Evolutionary conservation across 352 stramenopile genomes (phyloP).

Genomic region (Globisporangium spinosum): DNA sequence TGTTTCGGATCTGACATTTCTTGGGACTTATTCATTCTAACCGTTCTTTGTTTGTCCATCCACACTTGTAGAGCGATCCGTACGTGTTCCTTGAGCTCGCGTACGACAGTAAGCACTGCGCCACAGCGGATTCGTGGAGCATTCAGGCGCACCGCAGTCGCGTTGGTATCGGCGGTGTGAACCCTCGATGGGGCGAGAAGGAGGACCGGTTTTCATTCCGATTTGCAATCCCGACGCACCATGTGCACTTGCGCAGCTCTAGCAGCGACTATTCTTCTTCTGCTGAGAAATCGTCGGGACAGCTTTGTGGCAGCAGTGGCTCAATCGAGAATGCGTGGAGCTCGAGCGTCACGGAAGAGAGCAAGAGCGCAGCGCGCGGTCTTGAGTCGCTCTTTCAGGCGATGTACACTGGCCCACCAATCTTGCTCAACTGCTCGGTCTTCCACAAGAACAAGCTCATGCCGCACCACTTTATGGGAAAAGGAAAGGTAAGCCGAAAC

Average conservation of each 20-base stretch:
- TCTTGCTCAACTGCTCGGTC: conserved; percentile 53
- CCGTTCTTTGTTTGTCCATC: background rate
- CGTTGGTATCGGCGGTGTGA: conserved; percentile 42
- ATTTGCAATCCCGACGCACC: conserved; percentile 74
- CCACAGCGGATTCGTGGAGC: conserved; percentile 62
- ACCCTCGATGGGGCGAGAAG: conserved; percentile 43
- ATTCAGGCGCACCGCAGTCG: conserved; percentile 72
- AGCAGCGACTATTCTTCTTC: conserved; percentile 2
- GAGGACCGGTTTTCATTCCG: conserved; percentile 70
- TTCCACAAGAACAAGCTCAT: conserved; percentile 82
- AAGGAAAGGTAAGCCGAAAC: conserved; percentile 38
- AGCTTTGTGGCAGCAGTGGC: background rate
- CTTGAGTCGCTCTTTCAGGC: conserved; percentile 62
- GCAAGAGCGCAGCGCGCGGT: conserved; percentile 30
- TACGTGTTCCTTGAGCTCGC: conserved; percentile 76
- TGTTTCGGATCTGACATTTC: background rate
- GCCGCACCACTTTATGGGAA: conserved; percentile 74
- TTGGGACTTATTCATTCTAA: background rate
- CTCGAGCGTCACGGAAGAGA: conserved; percentile 26
- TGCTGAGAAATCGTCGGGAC: background rate
- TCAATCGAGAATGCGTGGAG: conserved; percentile 42
- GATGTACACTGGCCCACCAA: conserved; percentile 55
- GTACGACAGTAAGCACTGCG: conserved; percentile 26
- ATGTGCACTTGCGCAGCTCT: conserved; percentile 35
- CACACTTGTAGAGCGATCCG: conserved; percentile 45